Percentiles rank a stretch among this genome's conserved stretches.
These are phyloP conservation scores for Amanita brunnescens DNA, from an alignment of 768 basidiomycete species.

Conservation along the genomic window DNA sequence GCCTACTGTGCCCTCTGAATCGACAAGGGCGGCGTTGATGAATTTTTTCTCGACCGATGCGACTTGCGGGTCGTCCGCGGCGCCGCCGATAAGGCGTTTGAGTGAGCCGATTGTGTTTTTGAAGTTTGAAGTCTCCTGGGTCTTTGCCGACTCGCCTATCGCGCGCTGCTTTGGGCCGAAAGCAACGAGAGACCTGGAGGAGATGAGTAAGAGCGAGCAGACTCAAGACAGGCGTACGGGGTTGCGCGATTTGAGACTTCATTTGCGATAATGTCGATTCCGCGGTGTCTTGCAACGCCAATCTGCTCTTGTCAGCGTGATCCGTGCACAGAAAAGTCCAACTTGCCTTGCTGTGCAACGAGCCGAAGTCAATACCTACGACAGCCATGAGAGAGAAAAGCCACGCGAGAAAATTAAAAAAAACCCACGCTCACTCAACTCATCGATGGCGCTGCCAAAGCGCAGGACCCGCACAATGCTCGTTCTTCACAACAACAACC, in stretches of 20 bases:
- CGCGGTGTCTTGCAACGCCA: conserved; percentile 90
- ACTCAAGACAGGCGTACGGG: conserved; percentile 64
- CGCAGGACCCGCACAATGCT: neutral
- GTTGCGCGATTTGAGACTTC: conserved; percentile 97
- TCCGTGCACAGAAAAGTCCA: conserved; percentile 1
- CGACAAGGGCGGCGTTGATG: conserved; percentile 79
- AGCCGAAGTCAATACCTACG: conserved; percentile 92
- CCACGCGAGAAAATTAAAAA: neutral
- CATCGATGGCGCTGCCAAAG: neutral
- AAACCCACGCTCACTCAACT: neutral
- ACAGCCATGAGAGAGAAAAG: conserved; percentile 57
- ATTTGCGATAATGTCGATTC: conserved; percentile 98
- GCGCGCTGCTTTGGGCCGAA: conserved; percentile 88
- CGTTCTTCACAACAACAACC: conserved; percentile 5
- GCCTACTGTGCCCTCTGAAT: conserved; percentile 77
- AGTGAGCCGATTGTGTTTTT: conserved; percentile 92
- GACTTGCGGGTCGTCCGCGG: conserved; percentile 72
- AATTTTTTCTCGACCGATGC: conserved; percentile 84
- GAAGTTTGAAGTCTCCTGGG: conserved; percentile 96
- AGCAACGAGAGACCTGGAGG: conserved; percentile 77
- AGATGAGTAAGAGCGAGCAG: neutral
- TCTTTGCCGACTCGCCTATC: conserved; percentile 95
- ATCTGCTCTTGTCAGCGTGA: conserved; percentile 40
- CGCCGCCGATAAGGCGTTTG: conserved; percentile 85
- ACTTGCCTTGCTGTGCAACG: conserved; percentile 78